Evolutionary conservation across 208 protist species (phyloP), one percentile per base, ranked within the genome.

Genomic region (Acanthamoeba sp.): DNA sequence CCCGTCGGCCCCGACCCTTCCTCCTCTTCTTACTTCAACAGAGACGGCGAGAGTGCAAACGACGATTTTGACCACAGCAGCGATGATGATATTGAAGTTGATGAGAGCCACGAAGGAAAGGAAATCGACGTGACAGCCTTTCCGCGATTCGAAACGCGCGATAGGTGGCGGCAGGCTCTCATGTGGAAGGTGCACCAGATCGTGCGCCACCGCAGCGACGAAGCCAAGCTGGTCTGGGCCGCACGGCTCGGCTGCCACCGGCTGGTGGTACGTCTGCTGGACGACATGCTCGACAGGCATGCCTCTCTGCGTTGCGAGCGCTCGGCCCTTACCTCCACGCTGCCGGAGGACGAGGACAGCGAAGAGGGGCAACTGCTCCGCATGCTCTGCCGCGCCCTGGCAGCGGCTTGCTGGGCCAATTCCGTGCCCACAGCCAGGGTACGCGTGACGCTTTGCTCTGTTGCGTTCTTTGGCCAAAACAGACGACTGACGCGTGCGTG

Each of bases 301-400:
- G 6, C 59, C 22, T 69, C 59, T 1, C 59, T 69, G 48, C 48
- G 48, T 22, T 18, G 48, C 48, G 48, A 55, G 48, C 48, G 48
- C 14, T 55, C 48, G 48, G 48, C 59, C 2, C n/a, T 76, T 7
- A 20, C 34, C 66, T 22, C n/a, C 4, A 20, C 14, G 6, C 66
- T 76, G 9, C 66, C 66, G 3, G 66, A 76, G 24, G 66, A 76
- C 16, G 66, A 76, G 34, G 32, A 32, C 16, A 76, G 66, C 34
- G 32, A 40, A 14, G 66, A 76, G 34, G 66, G 29, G 6, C 32
- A 34, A 32, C 66, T 76, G 16, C 66, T 76, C 34, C 66, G 66
- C n/a, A 76, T 76, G 66, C 66, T 76, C 29, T 76, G 66, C 66
- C 24, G 66, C 9, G 66, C n/a, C 66, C 32, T 76, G n/a, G 16